A percentile compares a stretch with the other conserved stretches of the same genome.
Conservation (phyloP, 441 rosid species). For the Macaranga tanarius region DNA sequence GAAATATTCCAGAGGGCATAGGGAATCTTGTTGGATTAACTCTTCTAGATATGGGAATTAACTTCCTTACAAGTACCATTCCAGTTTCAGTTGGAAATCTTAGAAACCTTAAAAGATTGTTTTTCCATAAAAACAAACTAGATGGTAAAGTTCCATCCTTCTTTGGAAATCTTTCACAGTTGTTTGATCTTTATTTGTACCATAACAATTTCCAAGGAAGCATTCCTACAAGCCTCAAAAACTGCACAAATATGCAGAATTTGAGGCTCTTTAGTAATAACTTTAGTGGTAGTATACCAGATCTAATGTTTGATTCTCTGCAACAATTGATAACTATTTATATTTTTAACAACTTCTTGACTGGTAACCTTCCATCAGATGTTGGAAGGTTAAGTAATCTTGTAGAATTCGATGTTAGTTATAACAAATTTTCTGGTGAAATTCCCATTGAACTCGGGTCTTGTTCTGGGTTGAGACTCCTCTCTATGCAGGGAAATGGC, state of each 20-base stretch:
- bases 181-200: background rate
- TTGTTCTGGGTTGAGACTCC: constrained; percentile 27
- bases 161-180: background rate
- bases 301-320: background rate
- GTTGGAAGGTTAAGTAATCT: background rate
- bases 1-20: background rate
- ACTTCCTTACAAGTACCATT: background rate
- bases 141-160: background rate
- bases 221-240: constrained; percentile 36
- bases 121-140: background rate
- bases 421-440: background rate
- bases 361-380: background rate
- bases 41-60: background rate
- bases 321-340: background rate
- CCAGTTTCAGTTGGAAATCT: background rate
- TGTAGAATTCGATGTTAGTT: background rate
- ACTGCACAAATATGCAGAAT: constrained; percentile 11
- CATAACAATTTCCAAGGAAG: constrained; percentile 32
- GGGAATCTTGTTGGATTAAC: background rate
- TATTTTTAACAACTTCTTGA: background rate
- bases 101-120: background rate
- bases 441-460: constrained; percentile 27
- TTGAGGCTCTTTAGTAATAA: background rate
- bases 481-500: constrained; percentile 28
- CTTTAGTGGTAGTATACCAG: constrained; percentile 4